A percentile compares a stretch with the other conserved stretches of the same genome.
phyloP scores from a whole-genome alignment of 306 rosid genomes.

The Alnus glutinosa region DNA sequence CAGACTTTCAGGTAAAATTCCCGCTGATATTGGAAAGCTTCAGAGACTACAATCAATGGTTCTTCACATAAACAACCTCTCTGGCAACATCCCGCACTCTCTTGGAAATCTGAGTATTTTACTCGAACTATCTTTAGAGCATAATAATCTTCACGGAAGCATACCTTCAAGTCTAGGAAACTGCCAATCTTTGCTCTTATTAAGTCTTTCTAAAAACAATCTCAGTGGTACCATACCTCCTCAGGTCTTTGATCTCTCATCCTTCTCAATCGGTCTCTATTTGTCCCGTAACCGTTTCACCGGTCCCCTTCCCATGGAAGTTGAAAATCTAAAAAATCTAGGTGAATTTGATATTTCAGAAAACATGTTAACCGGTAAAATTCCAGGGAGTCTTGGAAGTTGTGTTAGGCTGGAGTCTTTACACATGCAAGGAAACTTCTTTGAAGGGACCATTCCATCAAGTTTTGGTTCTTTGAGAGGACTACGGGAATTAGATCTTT shows the following conservation, averaged over 20 bases:
- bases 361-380: too few relatives aligned
- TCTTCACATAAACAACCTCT: neutral
- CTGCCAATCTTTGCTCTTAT: neutral
- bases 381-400: neutral
- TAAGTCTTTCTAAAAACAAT: too few relatives aligned
- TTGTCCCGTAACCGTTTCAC: too few relatives aligned
- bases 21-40: neutral
- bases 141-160: neutral
- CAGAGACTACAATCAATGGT: neutral
- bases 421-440: neutral
- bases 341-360: too few relatives aligned
- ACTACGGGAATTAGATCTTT: neutral
- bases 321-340: too few relatives aligned
- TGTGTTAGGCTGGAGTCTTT: neutral
- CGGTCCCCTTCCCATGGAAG: too few relatives aligned
- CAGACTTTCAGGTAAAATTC: neutral
- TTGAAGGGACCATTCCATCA: neutral
- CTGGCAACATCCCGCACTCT: neutral
- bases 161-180: neutral
- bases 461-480: neutral
- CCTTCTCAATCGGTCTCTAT: too few relatives aligned
- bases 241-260: too few relatives aligned
- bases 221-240: too few relatives aligned
- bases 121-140: neutral
- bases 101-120: neutral